Conservation (phyloP, 2,329 filamentous ascomycete genomes). For the Claviceps paspali region DNA sequence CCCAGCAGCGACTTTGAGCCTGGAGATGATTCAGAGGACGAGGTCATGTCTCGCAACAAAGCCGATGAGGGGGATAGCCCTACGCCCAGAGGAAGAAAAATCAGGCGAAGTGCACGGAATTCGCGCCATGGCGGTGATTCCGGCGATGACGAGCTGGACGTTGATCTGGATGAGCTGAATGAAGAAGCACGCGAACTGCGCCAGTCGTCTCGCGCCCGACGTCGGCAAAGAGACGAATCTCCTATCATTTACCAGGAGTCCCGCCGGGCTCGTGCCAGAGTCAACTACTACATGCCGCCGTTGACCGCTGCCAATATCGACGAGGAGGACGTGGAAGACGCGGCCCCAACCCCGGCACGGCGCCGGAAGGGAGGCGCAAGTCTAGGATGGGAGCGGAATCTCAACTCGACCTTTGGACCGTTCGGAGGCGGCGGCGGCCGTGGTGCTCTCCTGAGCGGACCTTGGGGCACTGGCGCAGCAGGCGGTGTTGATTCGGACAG, state of each 20-base stretch:
- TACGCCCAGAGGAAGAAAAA: constrained; percentile 32
- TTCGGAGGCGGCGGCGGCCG: constrained; percentile 75
- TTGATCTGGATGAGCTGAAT: constrained; percentile 49
- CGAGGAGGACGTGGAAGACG: constrained; percentile 54
- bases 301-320: constrained; percentile 49
- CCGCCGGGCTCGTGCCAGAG: constrained; percentile 39
- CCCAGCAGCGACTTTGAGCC: constrained; percentile 48
- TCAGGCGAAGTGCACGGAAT: constrained; percentile 24
- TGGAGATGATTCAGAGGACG: constrained; percentile 42
- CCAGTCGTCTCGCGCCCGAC: constrained; percentile 36
- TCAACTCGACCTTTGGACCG: constrained; percentile 83
- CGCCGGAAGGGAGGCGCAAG: constrained; percentile 46
- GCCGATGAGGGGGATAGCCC: constrained; percentile 33
- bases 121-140: constrained; percentile 36
- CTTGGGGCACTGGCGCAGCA: constrained; percentile 57
- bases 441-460: constrained; percentile 56
- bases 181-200: constrained; percentile 50
- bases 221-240: constrained; percentile 34
- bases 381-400: constrained; percentile 55
- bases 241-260: constrained; percentile 44
- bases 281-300: constrained; percentile 77
- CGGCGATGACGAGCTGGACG: constrained; percentile 39
- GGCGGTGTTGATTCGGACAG: constrained; percentile 86
- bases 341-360: constrained; percentile 52
- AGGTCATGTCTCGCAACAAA: constrained; percentile 29